Evolutionary conservation across 169 alveolate genomes (phyloP), one percentile per base, ranked within the genome.

Genomic region (Cystoisospora suis): DNA sequence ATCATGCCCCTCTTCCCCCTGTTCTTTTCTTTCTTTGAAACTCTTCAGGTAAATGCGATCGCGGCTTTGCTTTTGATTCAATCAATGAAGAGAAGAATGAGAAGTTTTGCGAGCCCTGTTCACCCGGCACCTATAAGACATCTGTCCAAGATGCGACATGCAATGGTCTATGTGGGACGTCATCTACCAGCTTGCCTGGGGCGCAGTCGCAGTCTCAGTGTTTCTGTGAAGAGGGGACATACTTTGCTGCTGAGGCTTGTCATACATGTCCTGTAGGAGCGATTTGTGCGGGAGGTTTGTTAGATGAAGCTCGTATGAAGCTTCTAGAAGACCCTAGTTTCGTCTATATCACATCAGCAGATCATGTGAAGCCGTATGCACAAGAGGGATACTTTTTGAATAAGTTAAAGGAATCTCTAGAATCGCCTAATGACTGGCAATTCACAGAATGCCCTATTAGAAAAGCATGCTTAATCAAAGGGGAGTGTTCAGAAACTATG

Each of bases 241-340:
- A 92, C 89, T 91, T 91, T 32, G 96, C 95, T 29, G 95, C 93
- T 9, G 96, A 93, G n/a, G 93, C 89, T 6, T 96, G 98, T 75
- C 94, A 92, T 81, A 93, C 93, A 23, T 96, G 98, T 53, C 94
- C 95, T 61, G 97, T 90, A 56, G 98, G 98, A 5, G 96, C 98
- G 32, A 90, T 69, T 4, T 96, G 98, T 80, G 94, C 87, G 27
- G 98, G 98, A 3, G 98, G 97, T 0, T 77, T 96, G 79, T 38
- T 87, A 29, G 79, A 86, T 45, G 83, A 45, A 20, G 95, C 90
- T 27, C 85, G 75, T 89, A 80, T 58, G 36, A 61, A 47, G 36
- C 81, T 40, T 4, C 34, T 77, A 38, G 69, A 58, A 38, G 95
- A 89, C 80, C 80, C 94, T 40, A 91, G 91, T 40, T 93, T 92